Conservation (phyloP, 2,329 filamentous ascomycete species). For the Zymoseptoria crescenta region DNA sequence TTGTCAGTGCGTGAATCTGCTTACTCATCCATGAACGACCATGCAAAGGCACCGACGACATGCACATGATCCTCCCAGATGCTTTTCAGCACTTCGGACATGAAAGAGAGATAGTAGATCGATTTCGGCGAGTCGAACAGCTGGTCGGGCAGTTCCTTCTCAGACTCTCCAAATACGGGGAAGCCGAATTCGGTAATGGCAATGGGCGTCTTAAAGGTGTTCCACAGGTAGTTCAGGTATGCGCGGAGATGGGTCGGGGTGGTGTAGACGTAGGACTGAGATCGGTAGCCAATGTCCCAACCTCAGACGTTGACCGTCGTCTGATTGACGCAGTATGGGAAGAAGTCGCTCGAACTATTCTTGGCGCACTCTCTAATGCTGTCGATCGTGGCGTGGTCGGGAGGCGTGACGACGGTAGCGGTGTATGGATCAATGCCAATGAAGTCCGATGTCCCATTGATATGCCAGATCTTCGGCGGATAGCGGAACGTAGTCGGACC, state of each 20-base stretch:
- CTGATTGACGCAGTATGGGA: conserved; percentile 27
- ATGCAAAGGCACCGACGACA: conserved; percentile 26
- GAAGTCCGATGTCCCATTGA: conserved; percentile 17
- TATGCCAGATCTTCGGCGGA: conserved; percentile 39
- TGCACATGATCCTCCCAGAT: conserved; percentile 28
- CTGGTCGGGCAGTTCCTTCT: conserved; percentile 43
- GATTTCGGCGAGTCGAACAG: conserved; percentile 48
- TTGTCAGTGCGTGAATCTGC: too few species aligned
- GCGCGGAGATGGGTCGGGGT: conserved; percentile 51
- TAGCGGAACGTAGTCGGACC: conserved; percentile 40
- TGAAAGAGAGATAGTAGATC: conserved; percentile 47
- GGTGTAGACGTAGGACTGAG: conserved; percentile 46
- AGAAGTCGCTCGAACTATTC: conserved; percentile 21
- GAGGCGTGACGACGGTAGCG: conserved; percentile 8
- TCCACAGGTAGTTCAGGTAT: conserved; percentile 51
- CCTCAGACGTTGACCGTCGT: conserved; percentile 24
- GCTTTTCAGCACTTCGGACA: conserved; percentile 26
- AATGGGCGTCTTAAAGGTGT: conserved; percentile 46
- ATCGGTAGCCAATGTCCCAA: conserved; percentile 39
- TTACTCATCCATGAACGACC: conserved; percentile 21
- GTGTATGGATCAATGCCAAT: conserved; percentile 14
- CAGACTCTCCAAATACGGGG: conserved; percentile 38
- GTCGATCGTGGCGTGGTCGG: conserved; percentile 21
- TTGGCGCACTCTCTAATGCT: conserved; percentile 11
- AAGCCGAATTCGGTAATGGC: conserved; percentile 32